Conservation (phyloP, 225 moss, liverwort and hornwort genomes). For the Marchantia polymorpha region DNA sequence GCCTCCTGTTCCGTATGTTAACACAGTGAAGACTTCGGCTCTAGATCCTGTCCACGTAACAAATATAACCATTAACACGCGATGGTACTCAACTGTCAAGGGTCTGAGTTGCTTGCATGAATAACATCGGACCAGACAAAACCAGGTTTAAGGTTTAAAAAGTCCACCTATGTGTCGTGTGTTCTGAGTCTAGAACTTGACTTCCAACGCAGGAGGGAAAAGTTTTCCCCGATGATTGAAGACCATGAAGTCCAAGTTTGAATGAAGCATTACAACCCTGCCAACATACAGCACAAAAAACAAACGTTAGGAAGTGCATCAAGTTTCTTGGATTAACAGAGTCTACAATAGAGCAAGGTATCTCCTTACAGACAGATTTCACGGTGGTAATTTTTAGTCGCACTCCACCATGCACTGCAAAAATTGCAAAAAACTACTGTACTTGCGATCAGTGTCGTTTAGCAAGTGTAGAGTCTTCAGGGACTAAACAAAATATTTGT, state of each 20-base stretch:
- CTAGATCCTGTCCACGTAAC: too few relatives aligned
- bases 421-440: too few relatives aligned
- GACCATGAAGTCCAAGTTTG: conserved; percentile 78
- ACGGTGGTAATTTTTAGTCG: too few relatives aligned
- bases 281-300: conserved; percentile 16
- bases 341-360: too few relatives aligned
- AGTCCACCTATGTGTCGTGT: neutral
- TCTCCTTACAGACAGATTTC: too few relatives aligned
- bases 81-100: neutral
- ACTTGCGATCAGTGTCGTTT: too few relatives aligned
- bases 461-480: too few relatives aligned
- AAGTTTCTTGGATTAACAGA: too few relatives aligned
- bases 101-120: neutral
- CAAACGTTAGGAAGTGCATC: too few relatives aligned
- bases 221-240: conserved; percentile 87
- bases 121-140: neutral
- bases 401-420: too few relatives aligned
- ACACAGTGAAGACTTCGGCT: neutral
- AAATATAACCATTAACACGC: neutral
- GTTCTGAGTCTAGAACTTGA: conserved; percentile 27
- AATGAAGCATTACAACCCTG: conserved; percentile 59
- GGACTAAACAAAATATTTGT: too few relatives aligned
- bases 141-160: neutral
- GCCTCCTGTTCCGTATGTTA: too few relatives aligned
- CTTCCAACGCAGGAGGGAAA: conserved; percentile 55